Evolutionary conservation across 139 green algal species (phyloP).

Genomic region (Chlamydomonas sp.): DNA sequence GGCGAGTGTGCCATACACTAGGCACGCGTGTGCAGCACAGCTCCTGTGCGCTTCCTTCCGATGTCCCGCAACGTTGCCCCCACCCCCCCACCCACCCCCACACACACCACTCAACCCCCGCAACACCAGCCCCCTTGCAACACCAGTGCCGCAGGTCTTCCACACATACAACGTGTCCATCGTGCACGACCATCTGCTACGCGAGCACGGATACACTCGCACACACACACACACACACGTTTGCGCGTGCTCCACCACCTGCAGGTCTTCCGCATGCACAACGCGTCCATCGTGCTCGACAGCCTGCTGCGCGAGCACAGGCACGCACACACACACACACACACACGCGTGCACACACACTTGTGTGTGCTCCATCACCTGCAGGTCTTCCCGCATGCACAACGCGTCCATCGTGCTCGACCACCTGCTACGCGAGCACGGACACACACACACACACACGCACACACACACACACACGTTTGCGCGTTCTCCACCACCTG

Average conservation of each 20-base stretch:
- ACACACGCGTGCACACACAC: neutral
- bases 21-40: too few relatives aligned
- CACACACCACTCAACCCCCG: too few relatives aligned
- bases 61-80: too few relatives aligned
- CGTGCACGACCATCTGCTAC: neutral
- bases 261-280: constrained; percentile 97
- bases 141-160: neutral
- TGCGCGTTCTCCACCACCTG: neutral
- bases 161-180: neutral
- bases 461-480: neutral
- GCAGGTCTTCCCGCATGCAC: constrained; percentile 96
- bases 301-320: constrained; percentile 58
- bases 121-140: too few relatives aligned
- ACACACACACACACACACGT: neutral
- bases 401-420: constrained; percentile 94
- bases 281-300: constrained; percentile 90
- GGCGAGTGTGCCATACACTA: too few relatives aligned
- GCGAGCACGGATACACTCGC: neutral
- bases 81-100: too few relatives aligned
- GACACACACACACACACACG: neutral
- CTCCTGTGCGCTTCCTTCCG: too few relatives aligned
- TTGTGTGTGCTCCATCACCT: neutral
- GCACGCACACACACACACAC: neutral
- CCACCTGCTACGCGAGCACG: constrained; percentile 60
- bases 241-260: too few relatives aligned